Conservation (phyloP, 2,329 filamentous ascomycete species). For the Leptographium procerum region DNA sequence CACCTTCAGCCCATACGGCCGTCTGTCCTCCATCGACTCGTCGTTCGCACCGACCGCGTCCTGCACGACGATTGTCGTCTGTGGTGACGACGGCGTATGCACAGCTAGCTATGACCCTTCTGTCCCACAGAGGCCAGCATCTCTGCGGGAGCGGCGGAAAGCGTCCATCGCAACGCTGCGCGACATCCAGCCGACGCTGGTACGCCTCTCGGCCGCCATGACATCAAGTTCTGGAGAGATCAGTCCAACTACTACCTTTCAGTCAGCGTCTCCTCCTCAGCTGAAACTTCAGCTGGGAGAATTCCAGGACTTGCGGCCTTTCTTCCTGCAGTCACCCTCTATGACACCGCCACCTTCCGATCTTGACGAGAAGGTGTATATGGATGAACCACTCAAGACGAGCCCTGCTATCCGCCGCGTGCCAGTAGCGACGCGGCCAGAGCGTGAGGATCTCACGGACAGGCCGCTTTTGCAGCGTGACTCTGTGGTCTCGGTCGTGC, state of each 20-base stretch:
- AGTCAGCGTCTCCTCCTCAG: constrained; percentile 1
- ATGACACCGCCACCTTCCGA: constrained; percentile 10
- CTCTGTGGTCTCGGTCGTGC: background rate
- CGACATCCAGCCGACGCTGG: constrained; percentile 1
- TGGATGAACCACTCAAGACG: too few relatives aligned
- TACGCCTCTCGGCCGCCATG: background rate
- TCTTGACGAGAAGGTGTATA: background rate
- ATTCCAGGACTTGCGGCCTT: background rate
- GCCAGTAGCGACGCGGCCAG: background rate
- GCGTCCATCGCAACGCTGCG: constrained; percentile 7
- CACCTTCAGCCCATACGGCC: background rate
- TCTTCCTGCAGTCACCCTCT: background rate
- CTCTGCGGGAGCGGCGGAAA: constrained; percentile 12
- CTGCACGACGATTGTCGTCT: background rate
- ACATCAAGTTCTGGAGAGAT: constrained; percentile 9
- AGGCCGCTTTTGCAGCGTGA: constrained; percentile 9
- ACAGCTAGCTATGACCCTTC: constrained; percentile 5
- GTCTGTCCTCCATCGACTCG: background rate
- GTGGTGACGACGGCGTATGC: background rate
- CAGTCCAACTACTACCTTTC: constrained; percentile 7
- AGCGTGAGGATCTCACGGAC: background rate
- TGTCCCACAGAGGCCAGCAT: constrained; percentile 12
- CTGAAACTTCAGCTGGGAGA: constrained; percentile 11
- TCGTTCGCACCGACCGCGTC: background rate
- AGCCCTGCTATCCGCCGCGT: background rate